Evolutionary conservation across 2,329 filamentous ascomycete genomes (phyloP), one percentile per base, ranked within the genome.

Genomic region (Aspergillus awamori): DNA sequence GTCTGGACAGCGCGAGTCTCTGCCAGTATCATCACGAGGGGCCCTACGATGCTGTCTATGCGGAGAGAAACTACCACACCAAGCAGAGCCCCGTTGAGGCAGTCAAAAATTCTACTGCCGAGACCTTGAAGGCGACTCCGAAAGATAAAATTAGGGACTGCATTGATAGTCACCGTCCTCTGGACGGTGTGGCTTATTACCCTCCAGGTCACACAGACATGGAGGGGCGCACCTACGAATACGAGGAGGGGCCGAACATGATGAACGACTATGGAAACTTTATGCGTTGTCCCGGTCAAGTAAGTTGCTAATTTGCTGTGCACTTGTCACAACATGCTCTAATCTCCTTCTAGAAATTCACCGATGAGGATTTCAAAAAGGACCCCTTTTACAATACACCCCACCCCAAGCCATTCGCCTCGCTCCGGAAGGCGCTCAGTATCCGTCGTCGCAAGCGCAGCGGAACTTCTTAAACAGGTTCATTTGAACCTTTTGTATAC

Each of bases 11-110:
- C 57, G 80, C 84, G 2, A 76, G 84, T n/a, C 84, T 85, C 54
- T 83, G 83, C 17, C 78, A 83, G 2, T 97, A 96, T 76, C 94
- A 97, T 75, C 94, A 98, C 70, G 91, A 89, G 65, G 93, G 94
- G 0, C 94, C 94, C 0, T 98, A 91, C 69, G 94, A 98, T 73
- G 92, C 93, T 8, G 89, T 91, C 2, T 82, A 92, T 56, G 81
- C 89, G 1, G 86, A 90, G 11, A 85, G 91, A 52, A 97, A 97
- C 77, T 82, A 79, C 4, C 82, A 87, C 69, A 82, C 80, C 68
- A 79, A 82, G 58, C 78, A 74, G 60, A 88, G 91, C 3, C 93
- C 94, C 0, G 79, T 97, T 7, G 92, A 90, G 28, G 94, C 93
- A 2, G 85, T 96, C 5, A 81, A 82, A 59, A 82, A 86, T 3